Evolutionary conservation across 768 basidiomycete species (phyloP), one percentile per base, ranked within the genome.

Genomic region (Pleurotus sapidus): DNA sequence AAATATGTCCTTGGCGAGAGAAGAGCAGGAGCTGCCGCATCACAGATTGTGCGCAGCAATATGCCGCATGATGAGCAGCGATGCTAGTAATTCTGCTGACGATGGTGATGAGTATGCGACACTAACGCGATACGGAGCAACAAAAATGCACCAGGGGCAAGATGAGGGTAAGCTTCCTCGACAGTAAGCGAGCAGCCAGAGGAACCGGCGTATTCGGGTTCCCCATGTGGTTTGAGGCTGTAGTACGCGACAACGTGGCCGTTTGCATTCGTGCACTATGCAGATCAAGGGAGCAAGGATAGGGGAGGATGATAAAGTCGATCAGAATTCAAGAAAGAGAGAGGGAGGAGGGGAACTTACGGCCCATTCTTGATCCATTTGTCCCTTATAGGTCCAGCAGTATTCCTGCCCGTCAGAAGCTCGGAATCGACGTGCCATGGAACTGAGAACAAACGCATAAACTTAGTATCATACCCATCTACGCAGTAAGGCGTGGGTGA

Each of bases 121-220:
- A 34, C 5, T n/a, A 25, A 53, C 49, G 24, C 49, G 20, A 39
- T 14, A 47, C 30, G 27, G 50, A 55, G 24, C 23, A n/a, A n/a
- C n/a, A n/a, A n/a, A n/a, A n/a, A n/a, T n/a, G 61, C 63, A 84
- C 88, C 88, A 56, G 74, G 74, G 30, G 81, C 81, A 42, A 88
- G 72, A 51, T 82, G 72, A 2, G 74, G 76, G 53, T 79, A 88
- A 5, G 74, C 72, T 61, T 88, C 88, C 42, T 86, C 84, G 17
- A 89, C 75, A 25, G 80, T 84, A 47, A 89, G 69, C 71, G 81
- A 80, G 58, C 83, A 84, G 1, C 86, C 86, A 2, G 85, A 86
- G 0, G 84, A 85, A 46, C 70, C 65, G 1, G 42, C 46, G 60
- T 86, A 86, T 15, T 73, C 73, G 3, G 84, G 81, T 63, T 87